Evolutionary conservation across 2,329 filamentous ascomycete species (phyloP), one percentile per base, ranked within the genome.

Genomic region (Colletotrichum karsti): DNA sequence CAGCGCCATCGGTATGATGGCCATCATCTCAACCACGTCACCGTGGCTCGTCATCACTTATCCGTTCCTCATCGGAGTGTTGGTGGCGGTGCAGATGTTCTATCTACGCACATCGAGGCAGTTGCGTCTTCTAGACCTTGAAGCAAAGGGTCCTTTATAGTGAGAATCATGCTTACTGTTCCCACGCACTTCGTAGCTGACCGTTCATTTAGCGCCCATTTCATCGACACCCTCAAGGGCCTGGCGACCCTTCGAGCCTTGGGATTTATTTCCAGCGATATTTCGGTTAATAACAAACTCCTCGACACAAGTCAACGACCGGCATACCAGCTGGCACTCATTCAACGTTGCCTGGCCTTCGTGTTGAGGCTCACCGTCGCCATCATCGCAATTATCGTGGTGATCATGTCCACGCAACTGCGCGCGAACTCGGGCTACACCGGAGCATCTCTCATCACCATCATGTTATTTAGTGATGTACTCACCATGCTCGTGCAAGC

Each of bases 101-200:
- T 91, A 91, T 70, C 80, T 91, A 2, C 81, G 86, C 0, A 91
- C 88, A 0, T 90, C 88, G 1, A 79, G 88, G 0, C 89, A 91
- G 73, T 74, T 91, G 7, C 82, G 89, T 54, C 81, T 89, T 20
- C 75, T 91, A 10, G 89, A 91, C 50, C 81, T 91, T 1, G 89
- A 91, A 73, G 83, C 86, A 1, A 90, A 91, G 70, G 84, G 85
- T 1, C 88, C 88, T 0, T 77, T 90, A 0, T 89, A 87, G 77
- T 86, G 81, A 26, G 81, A 68, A 8, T 5, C 13, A 22, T n/a
- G 39, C 4, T 35, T 24, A 15, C 20, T 39, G 10, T 7, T 3
- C 9, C 33, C 8, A 12, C 46, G 33, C n/a, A 30, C 5, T 22
- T 33, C 15, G 12, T 3, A 20, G 9, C 22, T 37, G 9, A 44